These are phyloP conservation scores for Mucor sp. DNA, from an alignment of 371 early-diverging fungal genomes.

Conservation along the genomic window DNA sequence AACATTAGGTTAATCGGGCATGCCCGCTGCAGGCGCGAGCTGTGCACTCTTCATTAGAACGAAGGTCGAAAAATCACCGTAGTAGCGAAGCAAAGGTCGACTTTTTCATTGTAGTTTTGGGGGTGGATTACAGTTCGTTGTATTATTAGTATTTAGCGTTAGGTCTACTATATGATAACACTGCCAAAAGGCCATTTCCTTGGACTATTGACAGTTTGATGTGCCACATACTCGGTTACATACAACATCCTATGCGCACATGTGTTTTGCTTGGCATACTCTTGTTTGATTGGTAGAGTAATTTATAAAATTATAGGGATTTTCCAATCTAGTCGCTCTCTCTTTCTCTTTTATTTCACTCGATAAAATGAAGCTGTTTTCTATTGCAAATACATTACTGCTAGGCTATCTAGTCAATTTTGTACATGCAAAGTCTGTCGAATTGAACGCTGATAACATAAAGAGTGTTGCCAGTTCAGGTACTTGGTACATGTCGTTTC, in stretches of 20 bases:
- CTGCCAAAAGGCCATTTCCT: no score
- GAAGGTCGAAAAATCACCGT: no score
- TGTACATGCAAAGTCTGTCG: constrained; percentile 20
- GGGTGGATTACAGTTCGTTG: no score
- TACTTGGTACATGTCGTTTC: constrained; percentile 20
- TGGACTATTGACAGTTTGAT: not conserved
- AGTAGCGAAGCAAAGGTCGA: no score
- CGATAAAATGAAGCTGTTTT: constrained; percentile 2
- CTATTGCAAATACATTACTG: not conserved
- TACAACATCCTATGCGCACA: not conserved
- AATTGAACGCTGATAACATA: constrained; percentile 18
- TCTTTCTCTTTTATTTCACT: constrained; percentile 2
- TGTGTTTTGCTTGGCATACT: not conserved
- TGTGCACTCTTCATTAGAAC: no score
- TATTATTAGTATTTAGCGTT: no score
- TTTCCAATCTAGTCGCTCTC: not conserved
- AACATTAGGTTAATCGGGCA: no score
- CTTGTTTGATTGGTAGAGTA: not conserved
- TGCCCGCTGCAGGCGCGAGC: no score
- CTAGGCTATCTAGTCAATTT: not conserved
- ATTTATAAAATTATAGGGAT: not conserved
- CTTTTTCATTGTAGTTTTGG: no score
- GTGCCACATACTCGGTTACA: not conserved
- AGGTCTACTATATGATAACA: not conserved
- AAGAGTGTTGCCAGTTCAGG: constrained; percentile 15